Base-by-base conservation (phyloP, 306 rosid species). In the Datisca glomerata region DNA sequence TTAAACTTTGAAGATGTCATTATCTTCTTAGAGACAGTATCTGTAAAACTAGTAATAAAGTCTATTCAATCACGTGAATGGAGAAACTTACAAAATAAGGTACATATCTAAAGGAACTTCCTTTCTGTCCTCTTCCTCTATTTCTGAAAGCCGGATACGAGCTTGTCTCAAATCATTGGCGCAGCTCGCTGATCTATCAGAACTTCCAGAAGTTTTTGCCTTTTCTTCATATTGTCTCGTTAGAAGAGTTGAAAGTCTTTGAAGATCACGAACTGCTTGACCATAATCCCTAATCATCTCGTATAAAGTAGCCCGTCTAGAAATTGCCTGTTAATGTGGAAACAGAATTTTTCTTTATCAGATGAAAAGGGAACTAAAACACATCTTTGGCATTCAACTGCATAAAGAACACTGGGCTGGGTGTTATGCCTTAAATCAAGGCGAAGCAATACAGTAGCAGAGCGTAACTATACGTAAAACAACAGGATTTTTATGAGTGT, bases 221-320 rank as follows among this genome's bases (percentile, higher is more conserved):
- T 59, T 80, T 51, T 74, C 84, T 67, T 74, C 79, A 38, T 63
- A 51, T 41, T 42, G 75, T 60, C 70, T 77, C 24, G 55, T 53
- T 39, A 77, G 67, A 70, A 75, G 55, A 45, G 79, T 62, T 49
- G 77, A 64, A 55, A 77, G 81, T 74, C 81, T 80, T 72, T 49
- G 68, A 54, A 84, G 76, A 66, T 89, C 97, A 23, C 33, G 61
- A 56, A 78, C 91, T 24, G 93, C 97, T 80, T 77, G 93, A 33
- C 59, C 81, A 57, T 89, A 83, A 63, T 89, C 93, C 73, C 97
- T 72, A 53, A 89, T 84, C 81, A 67, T 83, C 69, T 70, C 93
- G 47, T 66, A 70, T 43, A 89, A 47, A 34, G 78, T 51, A 47
- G 91, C 93, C 55, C 95, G 85, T 61, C 97, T 77, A 57, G 95